Conservation (phyloP, 192 early-diverging fungal genomes). For the Globomyces pollinis-pini region DNA sequence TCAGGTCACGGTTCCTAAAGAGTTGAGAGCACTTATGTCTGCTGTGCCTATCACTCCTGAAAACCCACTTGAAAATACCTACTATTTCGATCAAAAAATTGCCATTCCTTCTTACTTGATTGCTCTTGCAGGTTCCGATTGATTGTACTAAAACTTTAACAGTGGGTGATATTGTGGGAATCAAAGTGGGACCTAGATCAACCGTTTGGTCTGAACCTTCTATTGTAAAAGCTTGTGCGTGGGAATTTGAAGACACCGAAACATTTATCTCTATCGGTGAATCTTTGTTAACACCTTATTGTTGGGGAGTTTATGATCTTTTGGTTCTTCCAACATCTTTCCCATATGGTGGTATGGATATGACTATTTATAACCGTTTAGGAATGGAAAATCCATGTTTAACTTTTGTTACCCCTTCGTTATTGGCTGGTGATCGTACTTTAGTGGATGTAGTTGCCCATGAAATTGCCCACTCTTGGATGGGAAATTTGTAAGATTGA, state of each 20-base stretch:
- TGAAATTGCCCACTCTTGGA: slow-evolving; percentile 55
- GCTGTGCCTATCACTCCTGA: slow-evolving; percentile 69
- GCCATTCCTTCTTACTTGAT: slow-evolving; percentile 93
- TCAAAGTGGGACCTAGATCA: slow-evolving; percentile 79
- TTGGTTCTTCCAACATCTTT: slow-evolving; percentile 81
- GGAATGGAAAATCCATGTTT: slow-evolving; percentile 99
- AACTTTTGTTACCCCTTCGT: slow-evolving; percentile 95
- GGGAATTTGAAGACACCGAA: slow-evolving; percentile 79
- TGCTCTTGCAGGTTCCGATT: slow-evolving; percentile 86
- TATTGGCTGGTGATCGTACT: slow-evolving; percentile 89
- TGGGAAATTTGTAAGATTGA: slow-evolving; percentile 12
- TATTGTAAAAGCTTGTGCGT: slow-evolving; percentile 77
- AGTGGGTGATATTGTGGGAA: slow-evolving; percentile 79
- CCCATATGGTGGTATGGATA: slow-evolving; percentile 55
- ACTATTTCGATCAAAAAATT: slow-evolving; percentile 76
- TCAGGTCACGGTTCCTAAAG: slow-evolving; percentile 60
- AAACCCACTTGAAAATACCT: slow-evolving; percentile 46
- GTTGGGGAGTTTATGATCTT: slow-evolving; percentile 94
- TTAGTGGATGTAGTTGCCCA: slow-evolving; percentile 85
- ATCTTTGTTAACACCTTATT: slow-evolving; percentile 74
- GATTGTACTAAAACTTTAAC: no score
- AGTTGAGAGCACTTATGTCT: slow-evolving; percentile 88
- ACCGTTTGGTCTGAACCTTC: slow-evolving; percentile 97
- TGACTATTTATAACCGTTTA: no score
- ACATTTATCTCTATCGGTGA: slow-evolving; percentile 49